These are phyloP conservation scores for Rhododendron griersonianum DNA, from an alignment of 148 eudicot species.

Conservation along the genomic window DNA sequence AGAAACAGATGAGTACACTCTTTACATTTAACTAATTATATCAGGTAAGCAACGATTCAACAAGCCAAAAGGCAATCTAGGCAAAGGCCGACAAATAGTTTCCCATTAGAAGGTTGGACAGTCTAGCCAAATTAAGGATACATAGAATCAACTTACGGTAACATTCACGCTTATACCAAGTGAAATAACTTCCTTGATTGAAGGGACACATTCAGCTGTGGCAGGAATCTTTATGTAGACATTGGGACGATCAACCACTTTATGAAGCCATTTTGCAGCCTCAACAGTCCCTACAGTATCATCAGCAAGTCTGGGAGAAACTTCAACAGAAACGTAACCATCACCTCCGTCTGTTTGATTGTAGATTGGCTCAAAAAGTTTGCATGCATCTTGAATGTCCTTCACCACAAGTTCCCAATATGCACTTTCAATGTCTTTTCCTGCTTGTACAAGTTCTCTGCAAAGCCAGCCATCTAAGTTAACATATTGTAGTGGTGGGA, in stretches of 20 bases:
- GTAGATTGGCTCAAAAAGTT: slow-evolving; percentile 84
- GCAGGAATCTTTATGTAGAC: slow-evolving; percentile 98
- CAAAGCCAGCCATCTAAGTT: slow-evolving; percentile 14
- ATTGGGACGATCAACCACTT: slow-evolving; percentile 70
- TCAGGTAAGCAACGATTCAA: background rate
- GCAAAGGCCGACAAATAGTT: background rate
- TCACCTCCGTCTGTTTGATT: slow-evolving; percentile 81
- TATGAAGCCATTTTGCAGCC: slow-evolving; percentile 95
- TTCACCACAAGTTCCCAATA: slow-evolving; percentile 97
- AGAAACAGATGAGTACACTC: background rate
- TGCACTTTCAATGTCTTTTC: slow-evolving; percentile 83
- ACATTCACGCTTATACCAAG: slow-evolving; percentile 92
- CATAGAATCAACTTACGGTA: slow-evolving; percentile 56
- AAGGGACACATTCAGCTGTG: slow-evolving; percentile 90
- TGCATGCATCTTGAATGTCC: slow-evolving; percentile 96
- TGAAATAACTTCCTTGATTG: slow-evolving; percentile 85
- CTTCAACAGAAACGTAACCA: slow-evolving; percentile 98
- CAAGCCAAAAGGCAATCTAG: background rate
- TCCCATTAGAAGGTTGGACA: background rate
- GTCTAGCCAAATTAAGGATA: background rate
- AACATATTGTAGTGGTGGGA: background rate
- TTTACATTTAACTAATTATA: background rate
- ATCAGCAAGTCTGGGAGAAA: slow-evolving; percentile 93
- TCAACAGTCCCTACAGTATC: slow-evolving; percentile 89
- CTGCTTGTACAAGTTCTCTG: slow-evolving; percentile 85